Percentiles rank a stretch among this genome's conserved stretches.
These are phyloP conservation scores for Coemansia sp. DNA, from an alignment of 192 early-diverging fungal species.

Conservation along the genomic window DNA sequence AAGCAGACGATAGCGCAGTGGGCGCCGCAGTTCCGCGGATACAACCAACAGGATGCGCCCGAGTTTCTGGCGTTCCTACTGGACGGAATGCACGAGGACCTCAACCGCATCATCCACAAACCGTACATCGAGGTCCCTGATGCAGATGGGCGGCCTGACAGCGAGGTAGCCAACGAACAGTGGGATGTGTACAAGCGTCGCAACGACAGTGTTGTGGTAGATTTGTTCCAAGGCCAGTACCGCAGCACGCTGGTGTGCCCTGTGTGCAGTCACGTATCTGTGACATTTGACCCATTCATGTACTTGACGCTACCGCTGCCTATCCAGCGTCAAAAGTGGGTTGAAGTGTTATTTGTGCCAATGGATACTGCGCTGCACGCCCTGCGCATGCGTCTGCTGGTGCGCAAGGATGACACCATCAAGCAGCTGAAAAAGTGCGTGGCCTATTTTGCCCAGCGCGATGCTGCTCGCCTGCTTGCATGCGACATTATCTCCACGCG, in stretches of 20 bases:
- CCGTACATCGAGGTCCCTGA: constrained; percentile 82
- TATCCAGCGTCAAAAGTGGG: constrained; percentile 60
- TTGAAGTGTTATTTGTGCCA: constrained; percentile 56
- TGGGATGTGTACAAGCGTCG: constrained; percentile 77
- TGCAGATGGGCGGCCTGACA: constrained; percentile 63
- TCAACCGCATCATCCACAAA: constrained; percentile 78
- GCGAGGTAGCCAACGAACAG: constrained; percentile 64
- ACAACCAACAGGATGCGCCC: constrained; percentile 83
- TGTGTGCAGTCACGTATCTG: constrained; percentile 57
- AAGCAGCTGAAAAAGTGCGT: constrained; percentile 61
- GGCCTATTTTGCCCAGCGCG: constrained; percentile 43
- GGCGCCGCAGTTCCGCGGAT: constrained; percentile 62
- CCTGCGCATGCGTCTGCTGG: constrained; percentile 54
- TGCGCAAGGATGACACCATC: constrained; percentile 67
- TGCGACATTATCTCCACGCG: constrained; percentile 27
- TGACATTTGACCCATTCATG: constrained; percentile 86
- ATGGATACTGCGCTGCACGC: constrained; percentile 31
- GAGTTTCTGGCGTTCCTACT: constrained; percentile 79
- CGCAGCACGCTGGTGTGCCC: constrained; percentile 61
- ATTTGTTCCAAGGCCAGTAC: constrained; percentile 74
- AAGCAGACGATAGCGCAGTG: constrained; percentile 62
- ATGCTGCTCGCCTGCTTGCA: constrained; percentile 21
- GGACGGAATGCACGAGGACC: constrained; percentile 85
- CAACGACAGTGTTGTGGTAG: constrained; percentile 80
- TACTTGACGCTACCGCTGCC: constrained; percentile 76